phyloP scores from a whole-genome alignment of 2,329 filamentous ascomycete species.

The Sporothrix dimorphospora region DNA sequence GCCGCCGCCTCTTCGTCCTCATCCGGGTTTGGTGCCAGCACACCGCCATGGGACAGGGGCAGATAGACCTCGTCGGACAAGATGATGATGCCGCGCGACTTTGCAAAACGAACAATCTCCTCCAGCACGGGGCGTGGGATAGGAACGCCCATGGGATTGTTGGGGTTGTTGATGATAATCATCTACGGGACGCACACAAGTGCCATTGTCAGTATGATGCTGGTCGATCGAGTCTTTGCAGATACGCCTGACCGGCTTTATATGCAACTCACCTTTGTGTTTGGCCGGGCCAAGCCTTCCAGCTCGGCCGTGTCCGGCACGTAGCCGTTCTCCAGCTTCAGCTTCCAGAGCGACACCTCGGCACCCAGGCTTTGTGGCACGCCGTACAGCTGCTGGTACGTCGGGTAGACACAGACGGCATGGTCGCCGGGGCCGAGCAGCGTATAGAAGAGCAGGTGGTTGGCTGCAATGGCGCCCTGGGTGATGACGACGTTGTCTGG shows the following conservation, averaged over 20 bases:
- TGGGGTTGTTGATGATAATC: conserved; percentile 69
- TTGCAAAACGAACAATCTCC: conserved; percentile 65
- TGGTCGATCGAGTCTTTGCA: too few relatives aligned
- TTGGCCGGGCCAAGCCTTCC: conserved; percentile 63
- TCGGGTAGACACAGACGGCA: conserved; percentile 84
- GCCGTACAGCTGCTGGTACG: conserved; percentile 81
- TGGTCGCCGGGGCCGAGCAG: conserved; percentile 76
- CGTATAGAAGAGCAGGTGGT: conserved; percentile 76
- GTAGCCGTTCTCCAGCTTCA: conserved; percentile 66
- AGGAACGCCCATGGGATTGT: conserved; percentile 78
- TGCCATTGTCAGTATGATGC: not conserved
- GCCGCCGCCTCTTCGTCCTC: conserved; percentile 37
- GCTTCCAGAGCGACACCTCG: conserved; percentile 75
- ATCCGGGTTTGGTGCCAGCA: conserved; percentile 44
- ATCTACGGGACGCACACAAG: conserved; percentile 41
- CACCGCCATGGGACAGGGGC: conserved; percentile 72
- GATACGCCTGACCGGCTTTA: too few relatives aligned
- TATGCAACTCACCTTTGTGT: conserved; percentile 66
- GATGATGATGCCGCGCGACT: conserved; percentile 64
- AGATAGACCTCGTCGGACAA: conserved; percentile 83
- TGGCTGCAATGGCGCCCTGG: conserved; percentile 81
- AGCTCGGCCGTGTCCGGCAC: conserved; percentile 69
- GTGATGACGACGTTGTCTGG: conserved; percentile 73
- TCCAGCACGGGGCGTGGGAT: conserved; percentile 65
- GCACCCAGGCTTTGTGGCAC: conserved; percentile 76